phyloP scores from a whole-genome alignment of 129 eudicot species.

The Rutidosis leptorrhynchoides region DNA sequence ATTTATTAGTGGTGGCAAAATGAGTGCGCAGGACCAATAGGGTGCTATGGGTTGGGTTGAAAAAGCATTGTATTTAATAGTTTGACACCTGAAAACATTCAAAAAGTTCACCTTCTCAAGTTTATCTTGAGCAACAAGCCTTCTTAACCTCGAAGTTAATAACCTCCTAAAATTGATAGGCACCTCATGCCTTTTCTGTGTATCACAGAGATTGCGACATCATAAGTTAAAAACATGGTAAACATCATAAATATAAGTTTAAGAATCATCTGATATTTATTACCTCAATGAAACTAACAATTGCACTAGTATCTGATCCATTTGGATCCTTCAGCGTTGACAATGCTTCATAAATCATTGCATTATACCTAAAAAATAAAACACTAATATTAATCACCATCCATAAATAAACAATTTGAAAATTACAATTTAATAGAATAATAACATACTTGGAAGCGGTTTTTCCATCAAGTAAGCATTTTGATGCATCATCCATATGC shows the following conservation, averaged over 20 bases:
- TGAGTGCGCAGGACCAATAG: neutral
- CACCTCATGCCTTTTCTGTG: conserved; percentile 71
- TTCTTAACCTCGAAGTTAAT: conserved; percentile 60
- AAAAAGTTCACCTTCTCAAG: conserved; percentile 74
- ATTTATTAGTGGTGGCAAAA: neutral
- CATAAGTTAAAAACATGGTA: no score
- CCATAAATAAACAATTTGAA: conserved; percentile 3
- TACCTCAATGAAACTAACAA: conserved; percentile 75
- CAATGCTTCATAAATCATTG: conserved; percentile 75
- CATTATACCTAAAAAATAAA: conserved; percentile 55
- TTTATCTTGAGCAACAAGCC: conserved; percentile 66
- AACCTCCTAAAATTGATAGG: conserved; percentile 60
- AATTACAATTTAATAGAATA: neutral
- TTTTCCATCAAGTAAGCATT: conserved; percentile 48
- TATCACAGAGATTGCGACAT: no score
- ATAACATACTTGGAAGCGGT: conserved; percentile 55
- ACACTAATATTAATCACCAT: conserved; percentile 15
- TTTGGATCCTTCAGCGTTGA: conserved; percentile 58
- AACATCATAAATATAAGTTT: neutral
- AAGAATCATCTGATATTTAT: neutral
- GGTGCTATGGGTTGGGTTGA: neutral
- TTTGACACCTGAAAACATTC: neutral
- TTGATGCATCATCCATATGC: conserved; percentile 54
- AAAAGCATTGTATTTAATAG: neutral
- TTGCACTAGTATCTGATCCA: conserved; percentile 61